Conservation (phyloP, 192 early-diverging fungal genomes). For the Entomortierella lignicola region DNA sequence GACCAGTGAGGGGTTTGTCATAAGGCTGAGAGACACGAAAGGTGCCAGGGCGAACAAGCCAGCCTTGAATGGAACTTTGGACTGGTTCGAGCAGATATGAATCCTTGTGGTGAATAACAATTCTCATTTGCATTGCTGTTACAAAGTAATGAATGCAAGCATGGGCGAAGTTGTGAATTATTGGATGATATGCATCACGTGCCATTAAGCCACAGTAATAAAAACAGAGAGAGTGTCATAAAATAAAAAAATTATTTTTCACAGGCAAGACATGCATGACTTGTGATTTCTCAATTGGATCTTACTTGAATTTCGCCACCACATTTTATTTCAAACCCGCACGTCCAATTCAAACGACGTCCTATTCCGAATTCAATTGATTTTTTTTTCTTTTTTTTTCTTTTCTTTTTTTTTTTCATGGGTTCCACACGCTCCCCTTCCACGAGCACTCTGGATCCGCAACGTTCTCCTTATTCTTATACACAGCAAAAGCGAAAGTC, state of each 20-base stretch:
- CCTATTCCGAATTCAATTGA: neutral
- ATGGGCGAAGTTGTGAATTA: neutral
- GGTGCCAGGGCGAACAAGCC: conserved; percentile 40
- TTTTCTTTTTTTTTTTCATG: conserved; percentile 18
- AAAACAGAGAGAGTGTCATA: too few relatives aligned
- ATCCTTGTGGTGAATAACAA: neutral
- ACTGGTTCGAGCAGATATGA: conserved; percentile 21
- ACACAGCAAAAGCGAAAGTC: conserved; percentile 28
- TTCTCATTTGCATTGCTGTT: conserved; percentile 12
- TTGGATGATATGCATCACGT: too few relatives aligned
- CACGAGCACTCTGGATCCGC: conserved; percentile 28
- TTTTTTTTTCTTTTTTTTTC: neutral
- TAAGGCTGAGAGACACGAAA: conserved; percentile 38
- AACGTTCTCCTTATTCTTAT: conserved; percentile 19
- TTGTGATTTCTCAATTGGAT: too few relatives aligned
- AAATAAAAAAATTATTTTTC: too few relatives aligned
- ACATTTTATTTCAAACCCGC: neutral
- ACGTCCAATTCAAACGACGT: neutral
- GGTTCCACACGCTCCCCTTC: conserved; percentile 34
- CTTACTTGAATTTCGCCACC: too few relatives aligned
- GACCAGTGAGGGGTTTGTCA: neutral
- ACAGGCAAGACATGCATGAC: too few relatives aligned
- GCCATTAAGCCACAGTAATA: too few relatives aligned
- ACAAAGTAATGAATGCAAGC: neutral
- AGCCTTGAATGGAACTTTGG: conserved; percentile 9